These are phyloP conservation scores for Furcasterigmium sp. DNA, from an alignment of 2,329 filamentous ascomycete species.

Conservation along the genomic window DNA sequence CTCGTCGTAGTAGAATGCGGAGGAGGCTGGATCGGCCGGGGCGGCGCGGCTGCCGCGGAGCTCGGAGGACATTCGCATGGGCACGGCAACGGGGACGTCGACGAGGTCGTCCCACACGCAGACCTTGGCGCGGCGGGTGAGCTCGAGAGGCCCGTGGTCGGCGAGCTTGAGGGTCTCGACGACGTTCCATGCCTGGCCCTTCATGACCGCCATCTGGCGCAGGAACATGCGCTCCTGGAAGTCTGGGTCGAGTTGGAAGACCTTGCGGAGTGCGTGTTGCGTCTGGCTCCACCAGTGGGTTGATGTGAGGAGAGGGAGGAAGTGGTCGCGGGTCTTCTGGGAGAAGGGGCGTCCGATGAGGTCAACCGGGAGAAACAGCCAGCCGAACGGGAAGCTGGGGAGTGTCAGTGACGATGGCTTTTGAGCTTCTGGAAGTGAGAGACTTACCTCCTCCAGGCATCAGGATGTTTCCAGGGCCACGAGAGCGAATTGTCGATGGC, in stretches of 20 bases:
- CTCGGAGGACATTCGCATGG: conserved; percentile 84
- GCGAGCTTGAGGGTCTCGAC: conserved; percentile 91
- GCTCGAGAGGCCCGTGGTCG: conserved; percentile 88
- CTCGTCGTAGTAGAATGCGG: conserved; percentile 33
- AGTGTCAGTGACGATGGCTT: conserved; percentile 16
- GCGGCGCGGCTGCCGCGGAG: conserved; percentile 49
- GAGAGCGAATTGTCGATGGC: conserved; percentile 98
- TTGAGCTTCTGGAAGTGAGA: neutral
- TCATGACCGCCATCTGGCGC: conserved; percentile 98
- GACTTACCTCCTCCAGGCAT: conserved; percentile 65
- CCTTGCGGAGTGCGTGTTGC: conserved; percentile 74
- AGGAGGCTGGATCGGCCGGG: conserved; percentile 11
- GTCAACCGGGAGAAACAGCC: conserved; percentile 95
- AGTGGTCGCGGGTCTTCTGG: conserved; percentile 87
- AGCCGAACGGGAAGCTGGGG: conserved; percentile 93
- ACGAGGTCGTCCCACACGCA: conserved; percentile 98
- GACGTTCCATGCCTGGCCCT: conserved; percentile 98
- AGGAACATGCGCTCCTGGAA: conserved; percentile 99
- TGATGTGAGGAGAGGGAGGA: conserved; percentile 90
- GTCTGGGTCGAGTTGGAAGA: conserved; percentile 89
- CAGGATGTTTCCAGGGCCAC: conserved; percentile 98
- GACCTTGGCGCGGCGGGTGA: conserved; percentile 84
- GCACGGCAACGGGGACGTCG: conserved; percentile 90
- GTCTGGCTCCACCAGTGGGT: conserved; percentile 97
- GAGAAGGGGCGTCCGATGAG: conserved; percentile 96